A percentile compares a stretch with the other conserved stretches of the same genome.
Conservation (phyloP, 163 green algal species). For the Scenedesmus sp. region DNA sequence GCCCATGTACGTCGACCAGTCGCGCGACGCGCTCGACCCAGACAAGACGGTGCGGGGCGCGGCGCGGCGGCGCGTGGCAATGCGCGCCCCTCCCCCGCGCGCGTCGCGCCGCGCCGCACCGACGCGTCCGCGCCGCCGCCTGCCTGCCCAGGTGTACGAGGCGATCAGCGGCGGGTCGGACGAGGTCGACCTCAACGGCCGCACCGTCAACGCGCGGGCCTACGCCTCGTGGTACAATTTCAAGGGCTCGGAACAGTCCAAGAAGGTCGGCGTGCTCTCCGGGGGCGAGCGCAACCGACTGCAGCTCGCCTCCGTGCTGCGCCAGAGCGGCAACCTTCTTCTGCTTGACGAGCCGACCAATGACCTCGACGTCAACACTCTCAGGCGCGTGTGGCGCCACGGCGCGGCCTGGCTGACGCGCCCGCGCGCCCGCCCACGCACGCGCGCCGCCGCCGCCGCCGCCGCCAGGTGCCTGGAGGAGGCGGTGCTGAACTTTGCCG, state of each 20-base stretch:
- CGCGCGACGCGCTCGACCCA: conserved; percentile 64
- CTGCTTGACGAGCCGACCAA: conserved; percentile 95
- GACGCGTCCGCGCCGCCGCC: too few species aligned
- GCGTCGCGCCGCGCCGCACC: too few species aligned
- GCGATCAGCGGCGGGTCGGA: conserved; percentile 70
- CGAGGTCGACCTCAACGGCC: conserved; percentile 66
- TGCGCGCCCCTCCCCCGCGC: too few species aligned
- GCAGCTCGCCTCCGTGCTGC: conserved; percentile 83
- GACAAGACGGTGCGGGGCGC: conserved; percentile 63
- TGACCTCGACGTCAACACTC: conserved; percentile 86
- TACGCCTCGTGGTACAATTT: conserved; percentile 91
- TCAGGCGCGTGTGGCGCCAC: conserved; percentile 53
- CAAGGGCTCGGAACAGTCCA: conserved; percentile 83
- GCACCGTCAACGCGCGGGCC: conserved; percentile 67
- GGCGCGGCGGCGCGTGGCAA: too few species aligned
- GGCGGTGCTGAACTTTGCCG: conserved; percentile 75
- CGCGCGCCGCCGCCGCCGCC: background rate
- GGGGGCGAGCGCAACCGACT: conserved; percentile 87
- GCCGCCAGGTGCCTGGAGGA: conserved; percentile 68
- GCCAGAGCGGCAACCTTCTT: conserved; percentile 85
- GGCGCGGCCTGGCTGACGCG: background rate
- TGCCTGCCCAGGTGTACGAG: conserved; percentile 68
- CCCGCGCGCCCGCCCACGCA: background rate
- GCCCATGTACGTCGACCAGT: conserved; percentile 88
- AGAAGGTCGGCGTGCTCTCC: conserved; percentile 60